Evolutionary conservation across 345 rosid genomes (phyloP), one percentile per base, ranked within the genome.

Genomic region (Brassica incana): DNA sequence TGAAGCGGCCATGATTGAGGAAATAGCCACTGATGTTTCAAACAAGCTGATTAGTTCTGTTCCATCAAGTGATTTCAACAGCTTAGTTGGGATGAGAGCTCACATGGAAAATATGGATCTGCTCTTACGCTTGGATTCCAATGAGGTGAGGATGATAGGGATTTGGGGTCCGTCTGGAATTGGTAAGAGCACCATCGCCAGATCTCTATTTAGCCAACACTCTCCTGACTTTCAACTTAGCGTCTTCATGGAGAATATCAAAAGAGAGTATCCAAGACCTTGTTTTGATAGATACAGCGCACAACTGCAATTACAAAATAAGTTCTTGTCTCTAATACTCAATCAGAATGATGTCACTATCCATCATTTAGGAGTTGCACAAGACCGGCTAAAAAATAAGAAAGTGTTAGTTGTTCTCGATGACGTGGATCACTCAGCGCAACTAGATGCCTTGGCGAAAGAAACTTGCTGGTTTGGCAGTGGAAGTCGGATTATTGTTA

Each of bases 111-210:
- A 16, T 0, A 20, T 78, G 25, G 27, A n/a, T 36, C 40, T n/a
- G 3, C 8, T 73, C 0, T 8, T 88, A 35, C 0, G 32, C 40
- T 11, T 54, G 6, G 65, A 8, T 0, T 52, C 59, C 1, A 0
- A n/a, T 7, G 83, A 78, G 50, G 71, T 84, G 14, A 72, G n/a
- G 45, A 71, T 69, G 30, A 61, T 84, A 10, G 89, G 89, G 16
- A 84, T 86, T 33, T 78, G 73, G 72, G 88, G 88, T 1, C 88
- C 76, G 48, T 85, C 16, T 30, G 68, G 79, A 29, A 76, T 76
- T 16, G 73, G 79, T 29, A 76, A 67, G 10, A 67, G 61, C 23
- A 83, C 92, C 20, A 65, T 85, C 15, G 85, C 90, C 20, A 75
- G 74, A 61, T 81, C 61, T 29, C 10, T 84, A 0, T 35, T 6